Evolutionary conservation across 495 filamentous ascomycete genomes (phyloP), one percentile per base, ranked within the genome.

Genomic region (Parmelia sp.): DNA sequence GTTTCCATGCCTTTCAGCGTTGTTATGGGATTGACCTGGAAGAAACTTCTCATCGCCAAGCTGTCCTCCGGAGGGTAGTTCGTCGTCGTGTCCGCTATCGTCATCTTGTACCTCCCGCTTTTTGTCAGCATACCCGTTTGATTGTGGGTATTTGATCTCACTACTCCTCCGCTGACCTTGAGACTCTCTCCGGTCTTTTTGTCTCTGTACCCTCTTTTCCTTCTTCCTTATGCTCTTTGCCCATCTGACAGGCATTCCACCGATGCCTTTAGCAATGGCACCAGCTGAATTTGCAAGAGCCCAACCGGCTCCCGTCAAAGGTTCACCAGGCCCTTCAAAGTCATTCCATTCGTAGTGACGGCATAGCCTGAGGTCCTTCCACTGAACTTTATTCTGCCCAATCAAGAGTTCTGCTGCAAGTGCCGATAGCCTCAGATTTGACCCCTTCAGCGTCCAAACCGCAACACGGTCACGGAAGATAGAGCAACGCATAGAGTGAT

Each of bases 281-380:
- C 79, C 79, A 0, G 86, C 69, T 6, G 80, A 80, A 9, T 78
- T 74, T 31, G 83, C 71, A 5, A 90, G 62, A 6, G 85, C 86
- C 1, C 80, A 79, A 11, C 83, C 80, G 1, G 77, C 74, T 8
- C 89, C 88, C 4, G 87, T 88, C 37, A 91, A 67, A 1, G 88
- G 89, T 69, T 91, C 88, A 0, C 88, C 88, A 0, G 88, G 88
- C 0, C 88, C 88, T 61, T 88, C 86, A 65, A 90, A 91, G 68
- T 90, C 88, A 64, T 90, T 90, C 88, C 88, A 91, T 66, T 90
- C 87, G 40, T 80, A 80, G 64, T 90, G 87, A 37, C 89, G 76
- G 5, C 88, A 67, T 25, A 90, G 74, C 49, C 83, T 78, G n/a
- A 95, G 73, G 60, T 87, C 82, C 56, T 82, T 82, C 81, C 83